These are phyloP conservation scores for Moniliophthora roreri DNA, from an alignment of 1,284 basidiomycete species.

Conservation along the genomic window DNA sequence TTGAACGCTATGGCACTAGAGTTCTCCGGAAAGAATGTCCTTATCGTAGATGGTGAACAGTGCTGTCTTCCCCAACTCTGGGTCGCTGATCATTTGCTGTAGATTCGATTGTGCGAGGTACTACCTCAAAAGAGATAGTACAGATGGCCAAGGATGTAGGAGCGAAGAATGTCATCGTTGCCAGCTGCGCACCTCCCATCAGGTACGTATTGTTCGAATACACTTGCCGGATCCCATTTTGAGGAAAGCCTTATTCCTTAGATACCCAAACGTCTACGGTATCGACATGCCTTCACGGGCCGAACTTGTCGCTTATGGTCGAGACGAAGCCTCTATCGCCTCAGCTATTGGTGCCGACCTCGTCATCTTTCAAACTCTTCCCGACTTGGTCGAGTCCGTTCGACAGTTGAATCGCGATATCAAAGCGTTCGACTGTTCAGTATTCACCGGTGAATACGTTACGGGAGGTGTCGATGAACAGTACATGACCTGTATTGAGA, in stretches of 20 bases:
- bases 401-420: slow-evolving; percentile 84
- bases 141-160: slow-evolving; percentile 99
- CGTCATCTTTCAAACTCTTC: slow-evolving; percentile 96
- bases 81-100: slow-evolving; percentile 4
- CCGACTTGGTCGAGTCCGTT: slow-evolving; percentile 88
- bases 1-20: slow-evolving; percentile 99
- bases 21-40: slow-evolving; percentile 89
- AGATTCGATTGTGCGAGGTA: slow-evolving; percentile 99
- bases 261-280: slow-evolving; percentile 95
- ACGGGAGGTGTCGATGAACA: slow-evolving; percentile 92
- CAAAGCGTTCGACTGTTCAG: slow-evolving; percentile 90
- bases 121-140: slow-evolving; percentile 98
- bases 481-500: slow-evolving; percentile 82
- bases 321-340: slow-evolving; percentile 79
- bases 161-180: slow-evolving; percentile 96
- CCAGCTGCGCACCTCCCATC: slow-evolving; percentile 96
- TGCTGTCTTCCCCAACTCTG: neutral
- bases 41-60: slow-evolving; percentile 88
- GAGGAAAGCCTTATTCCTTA: slow-evolving; percentile 24
- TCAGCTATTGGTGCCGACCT: slow-evolving; percentile 91
- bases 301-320: slow-evolving; percentile 91
- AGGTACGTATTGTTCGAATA: slow-evolving; percentile 43
- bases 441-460: slow-evolving; percentile 96
- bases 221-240: slow-evolving; percentile 7
- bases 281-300: slow-evolving; percentile 98